These are phyloP conservation scores for Pseudonectria buxi DNA, from an alignment of 2,329 filamentous ascomycete species.

Conservation along the genomic window DNA sequence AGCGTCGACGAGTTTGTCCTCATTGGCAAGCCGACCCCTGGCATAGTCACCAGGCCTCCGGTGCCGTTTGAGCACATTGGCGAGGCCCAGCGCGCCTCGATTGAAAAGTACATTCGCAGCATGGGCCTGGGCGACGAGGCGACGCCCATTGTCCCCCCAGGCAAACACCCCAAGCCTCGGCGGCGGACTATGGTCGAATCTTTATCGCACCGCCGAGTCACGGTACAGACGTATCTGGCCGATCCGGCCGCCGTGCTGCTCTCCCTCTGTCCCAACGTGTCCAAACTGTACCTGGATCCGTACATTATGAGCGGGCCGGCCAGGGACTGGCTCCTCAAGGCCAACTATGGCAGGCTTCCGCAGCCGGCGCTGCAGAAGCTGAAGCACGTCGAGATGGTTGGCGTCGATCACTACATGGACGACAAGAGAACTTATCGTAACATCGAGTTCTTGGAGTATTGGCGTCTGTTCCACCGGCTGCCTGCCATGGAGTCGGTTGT, in stretches of 20 bases:
- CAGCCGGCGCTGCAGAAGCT: constrained; percentile 3
- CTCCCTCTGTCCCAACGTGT: constrained; percentile 1
- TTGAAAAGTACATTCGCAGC: background rate
- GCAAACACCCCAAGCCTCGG: background rate
- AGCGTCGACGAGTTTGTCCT: background rate
- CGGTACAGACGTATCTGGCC: background rate
- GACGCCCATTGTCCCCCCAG: background rate
- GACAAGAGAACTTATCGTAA: background rate
- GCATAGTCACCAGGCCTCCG: background rate
- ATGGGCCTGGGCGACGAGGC: constrained; percentile 1
- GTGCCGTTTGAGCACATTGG: background rate
- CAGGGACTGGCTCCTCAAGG: background rate
- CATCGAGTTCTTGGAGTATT: background rate
- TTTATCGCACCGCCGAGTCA: background rate
- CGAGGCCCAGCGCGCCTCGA: background rate
- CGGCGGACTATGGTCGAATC: background rate
- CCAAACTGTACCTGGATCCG: background rate
- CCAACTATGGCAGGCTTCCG: constrained; percentile 1
- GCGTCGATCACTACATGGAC: background rate
- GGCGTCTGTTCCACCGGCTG: constrained; percentile 1
- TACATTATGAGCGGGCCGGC: too few relatives aligned
- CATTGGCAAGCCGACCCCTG: background rate
- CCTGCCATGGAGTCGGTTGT: constrained; percentile 3
- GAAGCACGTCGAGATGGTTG: constrained; percentile 1
- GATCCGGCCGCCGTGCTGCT: background rate